Base-by-base conservation (phyloP, 257 asterid genomes). In the Linaria vulgaris region DNA sequence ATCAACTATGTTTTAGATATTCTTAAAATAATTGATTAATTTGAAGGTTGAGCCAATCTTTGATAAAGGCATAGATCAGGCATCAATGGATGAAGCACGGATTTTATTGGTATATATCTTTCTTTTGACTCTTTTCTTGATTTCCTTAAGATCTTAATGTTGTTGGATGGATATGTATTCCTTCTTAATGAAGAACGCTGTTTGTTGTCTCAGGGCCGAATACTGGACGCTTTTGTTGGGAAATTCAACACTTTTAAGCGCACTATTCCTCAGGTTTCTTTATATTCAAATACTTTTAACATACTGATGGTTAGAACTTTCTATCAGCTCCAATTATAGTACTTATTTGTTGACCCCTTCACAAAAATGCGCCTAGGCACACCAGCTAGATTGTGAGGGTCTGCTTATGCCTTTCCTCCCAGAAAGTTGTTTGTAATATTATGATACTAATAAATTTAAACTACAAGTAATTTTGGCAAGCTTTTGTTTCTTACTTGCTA, bases 221-320 rank as follows among this genome's bases (percentile, higher is more conserved):
- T 94, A 75, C 74, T 94, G 87, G 99, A 94, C 72, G 99, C 99
- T 74, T 94, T 94, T 80, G 97, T 94, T 47, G 97, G 99, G 52
- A 94, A 94, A 76, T 94, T 94, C 76, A 94, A 85, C 81, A 94
- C 95, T 68, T 94, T 90, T 74, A 94, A 89, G 85, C 96, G 88
- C 51, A 90, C 90, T 51, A 90, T 94, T 79, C 99, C 99, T 12
- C 99, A 94, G 99, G 99, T 94, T 76, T 61, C 60, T 70, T 61
- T 63, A 25, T 67, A 63, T 58, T 56, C 16, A 12, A 43, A 70
- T 49, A 38, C 21, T 47, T 47, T 69, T 34, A 50, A 56, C 63
- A 43, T 39, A 45, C 10, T 23, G 27, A 66, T 53, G 64, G 49
- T 52, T 50, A 47, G 65, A 63, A 31, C 59, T 44, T 48, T 11